These are phyloP conservation scores for Hypseocharis bilobata DNA, from an alignment of 441 rosid species.

Conservation along the genomic window DNA sequence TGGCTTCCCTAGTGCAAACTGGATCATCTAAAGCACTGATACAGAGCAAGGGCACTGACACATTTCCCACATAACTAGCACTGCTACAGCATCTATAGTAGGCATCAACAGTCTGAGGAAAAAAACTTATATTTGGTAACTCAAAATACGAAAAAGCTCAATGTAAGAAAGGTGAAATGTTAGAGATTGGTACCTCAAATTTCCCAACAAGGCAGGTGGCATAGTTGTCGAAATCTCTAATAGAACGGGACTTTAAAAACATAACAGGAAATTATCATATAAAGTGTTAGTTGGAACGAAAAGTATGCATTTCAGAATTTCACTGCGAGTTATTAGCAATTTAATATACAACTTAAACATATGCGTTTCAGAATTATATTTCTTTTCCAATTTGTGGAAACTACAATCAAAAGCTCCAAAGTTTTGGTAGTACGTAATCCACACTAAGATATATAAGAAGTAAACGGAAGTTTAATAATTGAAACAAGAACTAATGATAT, in stretches of 20 bases:
- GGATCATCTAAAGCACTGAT: constrained; percentile 26
- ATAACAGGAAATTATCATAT: neutral
- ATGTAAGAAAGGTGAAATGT: neutral
- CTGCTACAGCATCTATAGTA: constrained; percentile 27
- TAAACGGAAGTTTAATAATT: no score
- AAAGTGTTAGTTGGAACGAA: neutral
- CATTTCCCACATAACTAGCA: constrained; percentile 23
- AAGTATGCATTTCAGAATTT: neutral
- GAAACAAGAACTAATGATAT: no score
- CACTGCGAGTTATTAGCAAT: no score
- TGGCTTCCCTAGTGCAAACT: constrained; percentile 26
- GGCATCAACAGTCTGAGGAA: constrained; percentile 23
- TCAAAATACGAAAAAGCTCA: constrained; percentile 6
- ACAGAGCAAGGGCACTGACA: constrained; percentile 24
- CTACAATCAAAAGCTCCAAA: no score
- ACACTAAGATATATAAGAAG: no score
- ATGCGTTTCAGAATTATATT: no score
- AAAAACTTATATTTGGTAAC: neutral
- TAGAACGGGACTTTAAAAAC: constrained; percentile 19
- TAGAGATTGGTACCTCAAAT: constrained; percentile 20
- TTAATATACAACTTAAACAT: no score
- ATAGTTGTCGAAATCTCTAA: constrained; percentile 24
- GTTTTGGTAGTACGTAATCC: no score
- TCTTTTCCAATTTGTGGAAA: no score
- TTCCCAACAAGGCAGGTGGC: constrained; percentile 28